These are phyloP conservation scores for Actinomucor elegans DNA, from an alignment of 371 early-diverging fungal species.

Conservation along the genomic window DNA sequence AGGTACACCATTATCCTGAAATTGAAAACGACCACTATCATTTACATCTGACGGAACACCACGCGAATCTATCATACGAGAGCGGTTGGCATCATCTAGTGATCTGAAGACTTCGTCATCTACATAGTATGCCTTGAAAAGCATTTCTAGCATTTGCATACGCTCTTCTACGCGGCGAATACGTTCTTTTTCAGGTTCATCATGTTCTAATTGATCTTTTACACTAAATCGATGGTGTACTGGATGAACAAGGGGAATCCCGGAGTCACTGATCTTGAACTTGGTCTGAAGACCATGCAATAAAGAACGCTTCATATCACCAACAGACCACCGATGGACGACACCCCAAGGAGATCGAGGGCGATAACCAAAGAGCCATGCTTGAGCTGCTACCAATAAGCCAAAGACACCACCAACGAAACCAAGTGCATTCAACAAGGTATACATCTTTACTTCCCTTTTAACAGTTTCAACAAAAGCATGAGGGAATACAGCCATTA, in stretches of 20 bases:
- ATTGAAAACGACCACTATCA: slow-evolving; percentile 7
- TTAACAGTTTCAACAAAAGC: slow-evolving; percentile 19
- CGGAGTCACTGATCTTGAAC: slow-evolving; percentile 41
- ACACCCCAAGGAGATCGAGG: slow-evolving; percentile 54
- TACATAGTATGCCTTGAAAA: slow-evolving; percentile 38
- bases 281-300: slow-evolving; percentile 37
- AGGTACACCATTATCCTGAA: not conserved
- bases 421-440: slow-evolving; percentile 49
- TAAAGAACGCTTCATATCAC: slow-evolving; percentile 44
- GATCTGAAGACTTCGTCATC: slow-evolving; percentile 47
- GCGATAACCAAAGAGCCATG: slow-evolving; percentile 51
- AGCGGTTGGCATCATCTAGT: slow-evolving; percentile 25
- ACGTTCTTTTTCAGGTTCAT: slow-evolving; percentile 32
- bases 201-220: slow-evolving; percentile 21
- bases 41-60: too few relatives aligned
- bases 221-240: slow-evolving; percentile 46
- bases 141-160: slow-evolving; percentile 33
- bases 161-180: slow-evolving; percentile 35
- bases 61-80: not conserved
- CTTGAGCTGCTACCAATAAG: slow-evolving; percentile 36
- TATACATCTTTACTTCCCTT: slow-evolving; percentile 51
- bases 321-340: slow-evolving; percentile 51
- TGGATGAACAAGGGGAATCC: slow-evolving; percentile 49
- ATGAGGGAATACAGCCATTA: slow-evolving; percentile 32
- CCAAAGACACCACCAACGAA: slow-evolving; percentile 55